A percentile compares a stretch with the other conserved stretches of the same genome.
These are phyloP conservation scores for Phytophthora quininea DNA, from an alignment of 352 stramenopile genomes.

Conservation along the genomic window DNA sequence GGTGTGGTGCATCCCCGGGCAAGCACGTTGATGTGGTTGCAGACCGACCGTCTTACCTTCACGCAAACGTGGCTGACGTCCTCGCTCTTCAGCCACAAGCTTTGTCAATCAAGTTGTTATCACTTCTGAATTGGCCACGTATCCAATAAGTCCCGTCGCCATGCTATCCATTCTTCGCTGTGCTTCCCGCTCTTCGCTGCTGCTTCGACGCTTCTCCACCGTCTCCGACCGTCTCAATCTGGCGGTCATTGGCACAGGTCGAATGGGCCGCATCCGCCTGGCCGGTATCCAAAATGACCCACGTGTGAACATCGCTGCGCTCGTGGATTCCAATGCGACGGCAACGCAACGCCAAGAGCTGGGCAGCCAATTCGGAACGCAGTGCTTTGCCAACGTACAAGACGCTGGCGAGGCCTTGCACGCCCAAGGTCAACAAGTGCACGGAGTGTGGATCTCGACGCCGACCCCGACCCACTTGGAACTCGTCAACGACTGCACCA, in stretches of 20 bases:
- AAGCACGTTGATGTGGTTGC: constrained; percentile 9
- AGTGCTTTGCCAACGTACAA: constrained; percentile 43
- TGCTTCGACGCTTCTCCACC: constrained; percentile 17
- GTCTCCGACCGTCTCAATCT: constrained; percentile 42
- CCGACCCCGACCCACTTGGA: constrained; percentile 73
- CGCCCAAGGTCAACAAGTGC: constrained; percentile 25
- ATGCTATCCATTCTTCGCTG: constrained; percentile 17
- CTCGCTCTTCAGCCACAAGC: background rate
- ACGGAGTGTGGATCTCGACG: constrained; percentile 80
- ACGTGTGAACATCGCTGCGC: constrained; percentile 58
- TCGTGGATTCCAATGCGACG: constrained; percentile 56
- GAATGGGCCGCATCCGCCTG: constrained; percentile 81
- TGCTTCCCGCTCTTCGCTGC: constrained; percentile 10
- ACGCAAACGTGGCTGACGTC: too few relatives aligned
- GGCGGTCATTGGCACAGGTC: constrained; percentile 71
- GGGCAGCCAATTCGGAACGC: constrained; percentile 50
- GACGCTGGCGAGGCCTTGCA: constrained; percentile 34
- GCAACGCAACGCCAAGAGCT: constrained; percentile 24
- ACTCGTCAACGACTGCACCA: constrained; percentile 46
- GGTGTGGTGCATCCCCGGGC: background rate
- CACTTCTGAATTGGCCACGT: constrained; percentile 23
- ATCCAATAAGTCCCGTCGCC: constrained; percentile 1
- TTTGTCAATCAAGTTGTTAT: constrained; percentile 5
- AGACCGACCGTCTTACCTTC: background rate
- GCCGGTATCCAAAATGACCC: constrained; percentile 58